Evolutionary conservation across 768 basidiomycete genomes (phyloP).

Genomic region (Rubroboletus satanas): DNA sequence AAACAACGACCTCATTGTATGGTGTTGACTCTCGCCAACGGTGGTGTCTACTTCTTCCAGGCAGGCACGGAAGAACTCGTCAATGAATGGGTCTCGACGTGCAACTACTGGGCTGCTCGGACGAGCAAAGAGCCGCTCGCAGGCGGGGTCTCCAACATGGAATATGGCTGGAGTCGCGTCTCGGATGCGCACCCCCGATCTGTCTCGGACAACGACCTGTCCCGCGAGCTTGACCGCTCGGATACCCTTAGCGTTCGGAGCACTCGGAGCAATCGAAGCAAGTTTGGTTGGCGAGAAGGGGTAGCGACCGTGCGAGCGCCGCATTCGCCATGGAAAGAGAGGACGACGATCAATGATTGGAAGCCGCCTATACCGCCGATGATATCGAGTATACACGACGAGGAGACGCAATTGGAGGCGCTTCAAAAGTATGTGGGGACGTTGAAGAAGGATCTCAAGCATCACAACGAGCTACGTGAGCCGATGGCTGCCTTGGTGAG

Average conservation of each 20-base stretch:
- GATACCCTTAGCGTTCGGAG: conserved; percentile 75
- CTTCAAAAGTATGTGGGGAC: conserved; percentile 74
- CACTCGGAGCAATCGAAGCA: conserved; percentile 68
- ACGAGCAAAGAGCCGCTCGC: conserved; percentile 92
- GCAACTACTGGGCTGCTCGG: conserved; percentile 99
- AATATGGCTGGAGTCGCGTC: conserved; percentile 95
- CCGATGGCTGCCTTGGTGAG: conserved; percentile 78
- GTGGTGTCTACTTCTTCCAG: conserved; percentile 97
- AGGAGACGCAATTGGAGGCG: conserved; percentile 90
- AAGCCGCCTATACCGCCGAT: conserved; percentile 84
- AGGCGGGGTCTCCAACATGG: conserved; percentile 98
- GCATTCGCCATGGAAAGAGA: conserved; percentile 73
- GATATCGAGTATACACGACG: conserved; percentile 81
- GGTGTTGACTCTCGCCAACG: conserved; percentile 83
- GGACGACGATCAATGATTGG: conserved; percentile 87
- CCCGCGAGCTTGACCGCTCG: conserved; percentile 45
- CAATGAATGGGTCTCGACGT: conserved; percentile 97
- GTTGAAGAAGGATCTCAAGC: conserved; percentile 74
- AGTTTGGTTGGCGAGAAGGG: conserved; percentile 70
- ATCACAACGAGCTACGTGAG: conserved; percentile 78
- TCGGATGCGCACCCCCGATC: conserved; percentile 53
- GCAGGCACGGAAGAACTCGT: conserved; percentile 98
- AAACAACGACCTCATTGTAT: conserved; percentile 90
- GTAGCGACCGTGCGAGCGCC: conserved; percentile 58
- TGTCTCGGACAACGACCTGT: conserved; percentile 53